Conservation (phyloP, 805 yeast genomes). For the Candida chauliodis region DNA sequence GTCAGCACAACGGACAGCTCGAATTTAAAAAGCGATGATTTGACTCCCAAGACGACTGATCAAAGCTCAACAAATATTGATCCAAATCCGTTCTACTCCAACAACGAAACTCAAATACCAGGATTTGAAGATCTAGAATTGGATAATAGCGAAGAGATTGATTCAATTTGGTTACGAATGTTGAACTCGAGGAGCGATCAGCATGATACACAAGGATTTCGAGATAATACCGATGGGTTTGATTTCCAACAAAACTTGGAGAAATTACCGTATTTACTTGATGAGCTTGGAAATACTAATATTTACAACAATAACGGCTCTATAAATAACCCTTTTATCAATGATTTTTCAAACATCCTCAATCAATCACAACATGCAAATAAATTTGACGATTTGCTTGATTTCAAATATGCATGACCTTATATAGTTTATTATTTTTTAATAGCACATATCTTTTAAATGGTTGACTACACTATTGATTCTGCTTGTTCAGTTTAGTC, state of each 20-base stretch:
- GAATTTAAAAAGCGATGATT: neutral
- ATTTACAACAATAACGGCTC: neutral
- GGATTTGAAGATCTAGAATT: conserved; percentile 15
- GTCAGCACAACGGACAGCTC: too few relatives aligned
- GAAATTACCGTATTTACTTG: neutral
- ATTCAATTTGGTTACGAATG: conserved; percentile 28
- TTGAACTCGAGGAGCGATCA: conserved; percentile 10
- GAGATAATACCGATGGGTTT: neutral
- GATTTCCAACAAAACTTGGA: neutral
- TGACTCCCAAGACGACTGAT: neutral
- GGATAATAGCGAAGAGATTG: conserved; percentile 22
- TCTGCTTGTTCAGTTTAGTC: too few relatives aligned
- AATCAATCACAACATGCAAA: neutral
- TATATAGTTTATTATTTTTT: too few relatives aligned
- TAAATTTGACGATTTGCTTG: neutral
- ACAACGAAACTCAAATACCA: neutral
- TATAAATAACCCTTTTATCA: neutral
- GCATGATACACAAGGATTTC: neutral
- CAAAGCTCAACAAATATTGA: neutral
- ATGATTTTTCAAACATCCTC: neutral
- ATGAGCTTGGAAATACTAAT: neutral
- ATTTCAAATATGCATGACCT: neutral
- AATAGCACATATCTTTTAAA: too few relatives aligned
- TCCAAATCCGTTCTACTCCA: neutral
- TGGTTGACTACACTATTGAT: too few relatives aligned